These are phyloP conservation scores for Ajuga chamaepitys DNA, from an alignment of 257 asterid genomes.

Conservation along the genomic window DNA sequence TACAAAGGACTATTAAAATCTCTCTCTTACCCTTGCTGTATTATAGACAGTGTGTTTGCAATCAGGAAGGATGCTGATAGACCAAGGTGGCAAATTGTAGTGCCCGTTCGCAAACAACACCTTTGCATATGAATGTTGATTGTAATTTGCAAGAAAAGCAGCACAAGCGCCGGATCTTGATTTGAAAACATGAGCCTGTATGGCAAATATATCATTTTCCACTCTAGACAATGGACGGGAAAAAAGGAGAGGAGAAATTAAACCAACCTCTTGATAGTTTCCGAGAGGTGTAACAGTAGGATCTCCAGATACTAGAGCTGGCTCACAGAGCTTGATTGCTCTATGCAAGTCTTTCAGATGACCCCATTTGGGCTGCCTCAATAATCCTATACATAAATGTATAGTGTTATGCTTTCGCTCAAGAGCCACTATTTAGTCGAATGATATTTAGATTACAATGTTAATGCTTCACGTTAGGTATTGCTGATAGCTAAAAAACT, in stretches of 20 bases:
- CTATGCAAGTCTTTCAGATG: slow-evolving; percentile 95
- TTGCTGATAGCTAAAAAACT: too few species aligned
- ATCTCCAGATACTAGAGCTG: slow-evolving; percentile 74
- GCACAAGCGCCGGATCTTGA: slow-evolving; percentile 74
- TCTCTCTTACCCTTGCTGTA: slow-evolving; percentile 84
- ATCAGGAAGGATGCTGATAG: slow-evolving; percentile 95
- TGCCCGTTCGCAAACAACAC: slow-evolving; percentile 63
- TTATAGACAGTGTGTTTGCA: slow-evolving; percentile 92
- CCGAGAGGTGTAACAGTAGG: slow-evolving; percentile 77
- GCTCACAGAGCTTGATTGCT: slow-evolving; percentile 97
- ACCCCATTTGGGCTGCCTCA: slow-evolving; percentile 96
- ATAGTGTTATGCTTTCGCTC: slow-evolving; percentile 3
- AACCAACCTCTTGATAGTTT: slow-evolving; percentile 83
- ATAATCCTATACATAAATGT: slow-evolving; percentile 41
- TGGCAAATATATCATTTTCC: slow-evolving; percentile 6
- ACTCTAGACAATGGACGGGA: neutral
- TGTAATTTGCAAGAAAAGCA: slow-evolving; percentile 85
- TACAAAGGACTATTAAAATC: neutral
- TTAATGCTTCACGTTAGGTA: neutral
- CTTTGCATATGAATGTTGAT: slow-evolving; percentile 61
- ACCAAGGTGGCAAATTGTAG: slow-evolving; percentile 97
- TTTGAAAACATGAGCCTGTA: slow-evolving; percentile 85
- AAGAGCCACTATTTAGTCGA: neutral
- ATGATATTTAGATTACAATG: neutral
- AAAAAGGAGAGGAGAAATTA: slow-evolving; percentile 5